Percentiles rank a stretch among this genome's conserved stretches.
phyloP scores from a whole-genome alignment of 345 rosid genomes.

The Citrus medica region DNA sequence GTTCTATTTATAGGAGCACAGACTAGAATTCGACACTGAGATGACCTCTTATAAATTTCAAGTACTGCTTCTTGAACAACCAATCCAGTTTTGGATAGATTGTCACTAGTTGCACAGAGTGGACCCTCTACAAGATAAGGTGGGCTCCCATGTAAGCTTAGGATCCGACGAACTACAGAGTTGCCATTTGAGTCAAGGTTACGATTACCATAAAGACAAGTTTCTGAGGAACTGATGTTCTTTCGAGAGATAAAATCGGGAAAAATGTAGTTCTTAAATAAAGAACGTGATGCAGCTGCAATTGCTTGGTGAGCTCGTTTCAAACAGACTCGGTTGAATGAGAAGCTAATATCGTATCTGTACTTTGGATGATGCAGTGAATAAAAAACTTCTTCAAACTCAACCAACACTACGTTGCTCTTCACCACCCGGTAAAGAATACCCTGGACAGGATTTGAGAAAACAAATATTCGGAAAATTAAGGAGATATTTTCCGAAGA shows the following conservation, averaged over 20 bases:
- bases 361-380: constrained; percentile 21
- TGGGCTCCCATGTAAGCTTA: constrained; percentile 11
- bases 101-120: not conserved
- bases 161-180: constrained; percentile 15
- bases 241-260: constrained; percentile 13
- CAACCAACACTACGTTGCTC: constrained; percentile 23
- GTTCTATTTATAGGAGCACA: constrained; percentile 35
- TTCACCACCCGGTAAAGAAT: constrained; percentile 23
- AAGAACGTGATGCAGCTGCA: constrained; percentile 22
- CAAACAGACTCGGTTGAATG: constrained; percentile 39
- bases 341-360: constrained; percentile 38
- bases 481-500: not conserved
- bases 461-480: not conserved
- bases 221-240: not conserved
- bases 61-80: constrained; percentile 24
- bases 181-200: constrained; percentile 12
- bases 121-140: constrained; percentile 33
- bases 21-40: constrained; percentile 19
- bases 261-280: constrained; percentile 25
- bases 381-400: constrained; percentile 32
- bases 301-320: constrained; percentile 39
- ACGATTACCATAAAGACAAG: not conserved
- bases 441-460: constrained; percentile 24
- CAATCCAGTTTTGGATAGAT: constrained; percentile 28
- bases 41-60: constrained; percentile 13